These are phyloP conservation scores for Hanseniaspora valbyensis DNA, from an alignment of 805 yeast genomes.

Conservation along the genomic window DNA sequence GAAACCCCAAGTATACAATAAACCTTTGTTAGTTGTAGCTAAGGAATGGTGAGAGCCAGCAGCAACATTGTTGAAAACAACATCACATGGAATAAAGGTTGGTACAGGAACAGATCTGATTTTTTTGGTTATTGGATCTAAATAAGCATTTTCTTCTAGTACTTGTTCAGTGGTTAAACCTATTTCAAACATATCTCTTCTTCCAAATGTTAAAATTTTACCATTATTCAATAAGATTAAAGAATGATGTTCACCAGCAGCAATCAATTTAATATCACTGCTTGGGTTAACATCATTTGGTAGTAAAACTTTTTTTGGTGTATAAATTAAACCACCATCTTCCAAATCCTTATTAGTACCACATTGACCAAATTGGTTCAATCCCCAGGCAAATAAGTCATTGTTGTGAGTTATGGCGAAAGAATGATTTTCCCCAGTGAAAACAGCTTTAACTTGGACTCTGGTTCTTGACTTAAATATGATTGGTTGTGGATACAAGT, in stretches of 20 bases:
- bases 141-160: slow-evolving; percentile 58
- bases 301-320: slow-evolving; percentile 62
- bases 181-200: slow-evolving; percentile 85
- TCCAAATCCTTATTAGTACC: slow-evolving; percentile 68
- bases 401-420: slow-evolving; percentile 75
- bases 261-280: slow-evolving; percentile 43
- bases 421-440: slow-evolving; percentile 91
- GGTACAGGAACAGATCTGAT: slow-evolving; percentile 82
- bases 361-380: slow-evolving; percentile 95
- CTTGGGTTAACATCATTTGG: slow-evolving; percentile 41
- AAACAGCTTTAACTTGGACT: slow-evolving; percentile 62
- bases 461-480: slow-evolving; percentile 42
- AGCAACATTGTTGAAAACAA: slow-evolving; percentile 50
- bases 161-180: slow-evolving; percentile 49
- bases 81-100: slow-evolving; percentile 49
- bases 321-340: slow-evolving; percentile 71
- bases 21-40: slow-evolving; percentile 74
- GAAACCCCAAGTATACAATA: slow-evolving; percentile 94
- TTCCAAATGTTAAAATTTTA: slow-evolving; percentile 73
- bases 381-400: slow-evolving; percentile 80
- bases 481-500: slow-evolving; percentile 7
- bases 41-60: slow-evolving; percentile 89
- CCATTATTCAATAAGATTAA: slow-evolving; percentile 65
- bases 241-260: slow-evolving; percentile 94
- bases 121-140: slow-evolving; percentile 62